Percentiles rank a stretch among this genome's conserved stretches.
Conservation (phyloP, 148 eudicot species). For the Vaccinium vitisidaea region DNA sequence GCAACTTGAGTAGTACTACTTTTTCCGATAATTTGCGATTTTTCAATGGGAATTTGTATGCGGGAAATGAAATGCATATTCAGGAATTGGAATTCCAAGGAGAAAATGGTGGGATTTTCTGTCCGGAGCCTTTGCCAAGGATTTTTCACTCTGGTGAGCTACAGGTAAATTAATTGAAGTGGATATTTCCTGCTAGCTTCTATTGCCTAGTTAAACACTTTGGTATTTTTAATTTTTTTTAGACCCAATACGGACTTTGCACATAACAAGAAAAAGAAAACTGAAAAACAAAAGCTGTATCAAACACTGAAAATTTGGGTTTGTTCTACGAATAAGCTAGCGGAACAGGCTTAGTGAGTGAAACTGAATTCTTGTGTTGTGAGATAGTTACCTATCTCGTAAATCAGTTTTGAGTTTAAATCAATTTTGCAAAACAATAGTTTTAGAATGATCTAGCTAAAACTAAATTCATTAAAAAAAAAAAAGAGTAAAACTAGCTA, state of each 20-base stretch:
- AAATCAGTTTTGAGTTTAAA: no score
- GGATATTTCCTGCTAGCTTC: not conserved
- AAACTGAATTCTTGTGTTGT: no score
- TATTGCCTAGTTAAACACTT: not conserved
- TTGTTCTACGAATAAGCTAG: no score
- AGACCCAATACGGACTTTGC: not conserved
- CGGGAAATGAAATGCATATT: constrained; percentile 38
- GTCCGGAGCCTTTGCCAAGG: constrained; percentile 21
- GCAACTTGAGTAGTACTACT: constrained; percentile 30
- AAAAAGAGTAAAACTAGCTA: no score
- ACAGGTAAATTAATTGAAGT: constrained; percentile 15
- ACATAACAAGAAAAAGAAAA: no score
- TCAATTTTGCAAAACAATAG: no score
- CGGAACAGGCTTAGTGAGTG: no score
- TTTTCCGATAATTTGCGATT: constrained; percentile 41
- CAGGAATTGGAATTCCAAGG: constrained; percentile 68
- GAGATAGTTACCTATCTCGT: no score
- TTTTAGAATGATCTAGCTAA: no score
- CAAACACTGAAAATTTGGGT: no score
- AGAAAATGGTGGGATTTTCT: constrained; percentile 48
- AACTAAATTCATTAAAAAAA: no score
- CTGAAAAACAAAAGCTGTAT: no score
- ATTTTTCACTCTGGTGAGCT: constrained; percentile 21
- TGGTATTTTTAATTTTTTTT: not conserved
- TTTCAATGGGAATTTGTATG: constrained; percentile 31